Percentiles rank a stretch among this genome's conserved stretches.
Conservation (phyloP, 768 basidiomycete genomes). For the Mycena rosella region DNA sequence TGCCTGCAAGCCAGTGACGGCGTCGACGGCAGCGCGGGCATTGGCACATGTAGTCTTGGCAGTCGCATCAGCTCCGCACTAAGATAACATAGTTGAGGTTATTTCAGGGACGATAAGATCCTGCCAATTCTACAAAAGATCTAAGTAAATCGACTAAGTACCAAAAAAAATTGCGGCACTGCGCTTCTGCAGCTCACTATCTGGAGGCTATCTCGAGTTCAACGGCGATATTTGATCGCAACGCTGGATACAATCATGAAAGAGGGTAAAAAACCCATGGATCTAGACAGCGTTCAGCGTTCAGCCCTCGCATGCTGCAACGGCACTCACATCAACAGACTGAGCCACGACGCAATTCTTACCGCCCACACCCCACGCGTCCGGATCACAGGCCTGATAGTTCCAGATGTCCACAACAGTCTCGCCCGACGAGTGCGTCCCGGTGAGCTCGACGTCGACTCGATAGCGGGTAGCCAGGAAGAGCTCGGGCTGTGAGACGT, state of each 20-base stretch:
- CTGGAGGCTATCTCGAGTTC: conserved; percentile 54
- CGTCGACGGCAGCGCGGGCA: conserved; percentile 56
- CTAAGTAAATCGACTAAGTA: no score
- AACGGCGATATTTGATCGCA: conserved; percentile 75
- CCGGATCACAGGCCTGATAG: conserved; percentile 66
- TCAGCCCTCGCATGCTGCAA: not conserved
- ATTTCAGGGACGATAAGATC: no score
- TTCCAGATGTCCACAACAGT: conserved; percentile 86
- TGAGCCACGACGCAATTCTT: conserved; percentile 84
- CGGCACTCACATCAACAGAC: conserved; percentile 69
- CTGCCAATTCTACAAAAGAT: not conserved
- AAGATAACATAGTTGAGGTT: not conserved
- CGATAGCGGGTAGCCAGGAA: conserved; percentile 75
- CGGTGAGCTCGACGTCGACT: conserved; percentile 86
- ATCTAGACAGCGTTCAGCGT: conserved; percentile 59
- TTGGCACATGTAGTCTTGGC: conserved; percentile 62
- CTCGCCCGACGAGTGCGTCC: conserved; percentile 76
- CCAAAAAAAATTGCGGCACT: no score
- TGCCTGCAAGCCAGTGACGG: conserved; percentile 64
- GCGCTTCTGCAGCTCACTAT: no score
- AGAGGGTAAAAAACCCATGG: conserved; percentile 71
- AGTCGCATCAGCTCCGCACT: conserved; percentile 64
- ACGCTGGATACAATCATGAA: conserved; percentile 68
- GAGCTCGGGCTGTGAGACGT: conserved; percentile 75
- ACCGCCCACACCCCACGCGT: conserved; percentile 78